Evolutionary conservation across 148 eudicot species (phyloP).

Genomic region (Silene uniflora): DNA sequence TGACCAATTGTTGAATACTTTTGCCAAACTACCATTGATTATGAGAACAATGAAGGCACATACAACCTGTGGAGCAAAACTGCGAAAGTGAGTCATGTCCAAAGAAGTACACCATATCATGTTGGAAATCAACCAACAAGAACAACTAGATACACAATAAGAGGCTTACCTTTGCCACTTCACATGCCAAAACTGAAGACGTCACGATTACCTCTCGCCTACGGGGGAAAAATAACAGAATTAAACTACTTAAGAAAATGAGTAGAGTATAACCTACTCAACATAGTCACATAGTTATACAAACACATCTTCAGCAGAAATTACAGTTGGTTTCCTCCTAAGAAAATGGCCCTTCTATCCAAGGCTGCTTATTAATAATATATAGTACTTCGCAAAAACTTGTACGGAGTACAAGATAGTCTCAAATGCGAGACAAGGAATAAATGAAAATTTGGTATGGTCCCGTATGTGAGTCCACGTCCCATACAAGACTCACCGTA

Average conservation of each 20-base stretch:
- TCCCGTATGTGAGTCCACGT: no score
- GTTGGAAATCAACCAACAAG: not conserved
- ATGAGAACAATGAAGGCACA: conserved; percentile 66
- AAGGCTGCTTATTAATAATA: not conserved
- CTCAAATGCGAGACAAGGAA: no score
- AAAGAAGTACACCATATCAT: not conserved
- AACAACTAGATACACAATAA: not conserved
- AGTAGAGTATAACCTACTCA: not conserved
- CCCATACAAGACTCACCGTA: no score
- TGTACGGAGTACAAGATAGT: no score
- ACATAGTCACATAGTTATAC: conserved; percentile 1
- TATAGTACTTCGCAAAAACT: no score
- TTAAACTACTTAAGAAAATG: not conserved
- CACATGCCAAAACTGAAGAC: conserved; percentile 83
- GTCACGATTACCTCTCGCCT: conserved; percentile 92
- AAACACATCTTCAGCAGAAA: not conserved
- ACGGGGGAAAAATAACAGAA: conserved; percentile 24
- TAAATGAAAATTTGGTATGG: no score
- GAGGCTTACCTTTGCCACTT: conserved; percentile 63
- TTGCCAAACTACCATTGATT: conserved; percentile 68
- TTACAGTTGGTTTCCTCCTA: not conserved
- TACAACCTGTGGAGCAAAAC: conserved; percentile 44
- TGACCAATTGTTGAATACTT: conserved; percentile 75
- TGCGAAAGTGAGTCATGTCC: not conserved
- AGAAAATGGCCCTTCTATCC: not conserved